Evolutionary conservation across 1,284 basidiomycete genomes (phyloP), one percentile per base, ranked within the genome.

Genomic region (Ceratobasidium sp.): DNA sequence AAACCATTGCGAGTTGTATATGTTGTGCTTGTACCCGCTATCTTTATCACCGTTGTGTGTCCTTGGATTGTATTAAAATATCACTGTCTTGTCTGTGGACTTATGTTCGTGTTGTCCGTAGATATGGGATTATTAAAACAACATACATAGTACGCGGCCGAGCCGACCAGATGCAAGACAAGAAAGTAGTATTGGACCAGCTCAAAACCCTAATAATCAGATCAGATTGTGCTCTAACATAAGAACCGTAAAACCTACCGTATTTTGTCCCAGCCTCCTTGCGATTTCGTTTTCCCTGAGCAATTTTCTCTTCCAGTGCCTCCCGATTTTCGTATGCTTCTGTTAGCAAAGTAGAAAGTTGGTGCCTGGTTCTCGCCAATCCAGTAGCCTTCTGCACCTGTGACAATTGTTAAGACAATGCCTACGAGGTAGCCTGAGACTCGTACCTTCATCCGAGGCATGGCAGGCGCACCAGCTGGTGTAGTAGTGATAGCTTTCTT

Each of bases 231-330:
- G 57, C 33, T 5, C 20, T 44, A 54, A 33, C 50, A 64, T n/a
- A 10, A 41, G 18, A 30, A 52, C 27, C 38, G 54, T 33, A 66
- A 27, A 8, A 69, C 81, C 2, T 66, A 81, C 93, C 94, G 80
- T 95, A 95, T 86, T 94, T 95, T 83, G 94, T 94, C 8, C 94
- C 93, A 0, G 94, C 93, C 82, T 95, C 94, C 82, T 94, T 95
- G 79, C 93, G 88, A 82, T 95, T 95, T 81, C 93, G 87, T 78
- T 90, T 88, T 0, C 92, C 93, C 82, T 93, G 89, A 0, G 93
- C 93, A 81, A 95, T 93, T 85, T 85, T 90, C 80, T 94, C 93
- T 82, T 95, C 94, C 80, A 95, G 81, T 0, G 88, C 89, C 79
- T 94, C 93, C 48, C 93, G 89, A 81, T 94, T 94, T 82, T 89